Evolutionary conservation across 345 rosid genomes (phyloP), one percentile per base, ranked within the genome.

Genomic region (Gossypium ekmanianum): DNA sequence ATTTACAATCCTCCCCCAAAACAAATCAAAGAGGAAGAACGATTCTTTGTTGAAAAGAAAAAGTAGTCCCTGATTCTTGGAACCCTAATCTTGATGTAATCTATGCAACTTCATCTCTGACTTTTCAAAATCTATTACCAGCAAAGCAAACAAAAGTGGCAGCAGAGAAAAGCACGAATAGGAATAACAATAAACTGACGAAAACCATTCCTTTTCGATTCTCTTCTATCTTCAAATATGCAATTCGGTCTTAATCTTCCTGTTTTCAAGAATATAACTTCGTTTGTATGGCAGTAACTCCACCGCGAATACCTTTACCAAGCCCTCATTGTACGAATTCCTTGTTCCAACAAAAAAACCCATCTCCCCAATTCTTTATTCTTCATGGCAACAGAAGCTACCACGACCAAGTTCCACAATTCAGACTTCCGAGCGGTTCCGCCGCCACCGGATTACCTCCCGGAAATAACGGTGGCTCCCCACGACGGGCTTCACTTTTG

Each of bases 401-500:
- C 88, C 54, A 24, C 94, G 56, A 18, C 92, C 69, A 82, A 90
- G 47, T 88, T 84, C 76, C 86, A 82, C 54, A 86, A 85, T 78
- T 82, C 93, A 12, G 95, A 91, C 45, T 89, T 91, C 81, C 83
- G 82, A 6, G 84, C 94, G 12, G 79, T 87, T 52, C 85, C 88
- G 1, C 91, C 80, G 44, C 85, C 89, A 18, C 84, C 88, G 20
- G 98, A 89, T 44, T 90, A 81, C 74, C 87, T 78, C 43, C 89
- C 92, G 2, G 94, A 88, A 59, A 47, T 85, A 14, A 11, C 77
- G 7, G 81, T 81, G 44, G 71, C 82, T 4, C 54, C 81, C 64
- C 89, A 83, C 81, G 83, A 82, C 62, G 97, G 96, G 29, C 98
- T 93, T 68, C 85, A 74, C 55, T 96, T 87, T 79, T 88, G 97